Evolutionary conservation across 495 filamentous ascomycete species (phyloP).

Genomic region (Daldinia vernicosa): DNA sequence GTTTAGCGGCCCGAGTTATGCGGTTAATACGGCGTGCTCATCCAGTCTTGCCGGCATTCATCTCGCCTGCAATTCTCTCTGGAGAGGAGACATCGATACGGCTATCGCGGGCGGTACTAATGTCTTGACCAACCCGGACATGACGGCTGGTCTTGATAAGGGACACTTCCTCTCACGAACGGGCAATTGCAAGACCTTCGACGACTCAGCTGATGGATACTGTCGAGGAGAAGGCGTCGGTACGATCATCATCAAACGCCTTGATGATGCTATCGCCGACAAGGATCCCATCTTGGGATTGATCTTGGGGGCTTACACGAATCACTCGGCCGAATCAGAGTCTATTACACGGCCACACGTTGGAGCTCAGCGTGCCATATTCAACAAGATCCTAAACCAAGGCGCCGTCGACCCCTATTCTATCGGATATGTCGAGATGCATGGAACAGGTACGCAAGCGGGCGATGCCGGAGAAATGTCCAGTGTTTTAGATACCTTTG

Average conservation of each 20-base stretch:
- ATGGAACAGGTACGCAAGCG: slow-evolving; percentile 60
- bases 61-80: slow-evolving; percentile 64
- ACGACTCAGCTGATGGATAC: slow-evolving; percentile 62
- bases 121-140: slow-evolving; percentile 71
- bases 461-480: slow-evolving; percentile 70
- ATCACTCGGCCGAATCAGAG: slow-evolving; percentile 55
- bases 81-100: slow-evolving; percentile 75
- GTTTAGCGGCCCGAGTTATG: slow-evolving; percentile 50
- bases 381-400: not conserved
- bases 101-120: slow-evolving; percentile 69
- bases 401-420: slow-evolving; percentile 49
- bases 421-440: slow-evolving; percentile 52
- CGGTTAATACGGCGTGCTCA: slow-evolving; percentile 59
- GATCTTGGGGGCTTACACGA: slow-evolving; percentile 57
- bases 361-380: slow-evolving; percentile 51
- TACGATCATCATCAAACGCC: slow-evolving; percentile 59
- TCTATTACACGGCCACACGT: slow-evolving; percentile 58
- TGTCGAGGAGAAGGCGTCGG: slow-evolving; percentile 68
- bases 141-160: slow-evolving; percentile 64
- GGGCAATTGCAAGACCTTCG: slow-evolving; percentile 42
- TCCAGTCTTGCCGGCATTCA: slow-evolving; percentile 54
- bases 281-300: slow-evolving; percentile 60
- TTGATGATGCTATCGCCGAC: slow-evolving; percentile 54
- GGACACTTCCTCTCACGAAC: slow-evolving; percentile 52
- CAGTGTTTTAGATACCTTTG: slow-evolving; percentile 71